Evolutionary conservation across 768 basidiomycete species (phyloP).

Genomic region (Naganishia kalamii): DNA sequence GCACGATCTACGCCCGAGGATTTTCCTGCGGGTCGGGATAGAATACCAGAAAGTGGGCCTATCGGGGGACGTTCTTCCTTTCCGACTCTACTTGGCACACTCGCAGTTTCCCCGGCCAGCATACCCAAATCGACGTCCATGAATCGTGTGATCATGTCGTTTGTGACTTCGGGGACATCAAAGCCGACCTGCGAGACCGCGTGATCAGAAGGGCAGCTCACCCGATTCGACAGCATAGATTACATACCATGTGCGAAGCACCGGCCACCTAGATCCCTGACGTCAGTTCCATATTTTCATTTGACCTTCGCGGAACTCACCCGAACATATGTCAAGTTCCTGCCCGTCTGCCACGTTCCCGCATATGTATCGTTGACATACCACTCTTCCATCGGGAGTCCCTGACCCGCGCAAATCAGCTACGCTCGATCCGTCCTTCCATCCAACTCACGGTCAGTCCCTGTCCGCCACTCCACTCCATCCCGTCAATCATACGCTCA

Average conservation of each 20-base stretch:
- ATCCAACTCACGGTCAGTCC: conserved; percentile 67
- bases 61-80: conserved; percentile 57
- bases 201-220: background rate
- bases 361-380: conserved; percentile 65
- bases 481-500: conserved; percentile 70
- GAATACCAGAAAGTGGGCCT: background rate
- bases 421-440: background rate
- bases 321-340: conserved; percentile 90
- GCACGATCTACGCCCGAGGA: background rate
- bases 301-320: conserved; percentile 47
- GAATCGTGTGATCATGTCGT: conserved; percentile 98
- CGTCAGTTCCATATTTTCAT: background rate
- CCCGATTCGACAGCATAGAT: conserved; percentile 16
- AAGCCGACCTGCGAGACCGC: conserved; percentile 43
- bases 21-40: background rate
- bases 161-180: conserved; percentile 77
- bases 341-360: conserved; percentile 82
- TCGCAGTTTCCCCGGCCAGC: conserved; percentile 71
- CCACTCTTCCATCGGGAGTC: conserved; percentile 46
- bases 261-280: conserved; percentile 63
- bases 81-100: conserved; percentile 74
- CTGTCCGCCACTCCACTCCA: conserved; percentile 77
- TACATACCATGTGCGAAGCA: conserved; percentile 92
- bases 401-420: conserved; percentile 24
- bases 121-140: conserved; percentile 83